These are phyloP conservation scores for Phialophora verrucosa DNA, from an alignment of 2,329 filamentous ascomycete genomes.

Conservation along the genomic window DNA sequence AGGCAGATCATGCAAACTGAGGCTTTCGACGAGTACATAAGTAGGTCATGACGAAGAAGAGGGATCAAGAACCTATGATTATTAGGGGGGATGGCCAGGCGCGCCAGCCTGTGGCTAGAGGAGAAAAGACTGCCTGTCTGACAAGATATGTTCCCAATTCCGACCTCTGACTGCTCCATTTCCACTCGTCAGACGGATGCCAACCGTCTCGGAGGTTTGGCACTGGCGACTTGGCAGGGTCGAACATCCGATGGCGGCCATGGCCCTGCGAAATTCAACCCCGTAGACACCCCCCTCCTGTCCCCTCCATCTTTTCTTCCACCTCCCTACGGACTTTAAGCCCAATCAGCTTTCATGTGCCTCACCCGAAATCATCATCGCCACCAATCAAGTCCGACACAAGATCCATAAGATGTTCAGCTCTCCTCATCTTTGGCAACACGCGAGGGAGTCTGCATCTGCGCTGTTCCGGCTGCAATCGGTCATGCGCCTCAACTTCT, in stretches of 20 bases:
- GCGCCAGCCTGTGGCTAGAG: not conserved
- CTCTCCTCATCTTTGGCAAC: slow-evolving; percentile 14
- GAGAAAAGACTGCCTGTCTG: not conserved
- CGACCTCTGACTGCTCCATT: no score
- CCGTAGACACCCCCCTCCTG: not conserved
- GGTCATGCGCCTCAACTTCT: slow-evolving; percentile 10
- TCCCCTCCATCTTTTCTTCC: slow-evolving; percentile 1
- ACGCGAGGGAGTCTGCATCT: slow-evolving; percentile 14
- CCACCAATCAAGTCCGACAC: slow-evolving; percentile 15
- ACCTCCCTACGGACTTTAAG: slow-evolving; percentile 26
- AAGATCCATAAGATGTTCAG: slow-evolving; percentile 11
- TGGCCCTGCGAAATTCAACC: not conserved
- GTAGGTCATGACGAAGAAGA: not conserved
- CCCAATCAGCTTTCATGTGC: slow-evolving; percentile 25
- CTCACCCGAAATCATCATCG: slow-evolving; percentile 21
- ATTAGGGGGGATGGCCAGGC: not conserved
- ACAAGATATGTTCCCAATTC: not conserved
- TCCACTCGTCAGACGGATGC: not conserved
- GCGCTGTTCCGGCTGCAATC: slow-evolving; percentile 6
- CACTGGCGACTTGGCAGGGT: not conserved
- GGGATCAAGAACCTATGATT: not conserved
- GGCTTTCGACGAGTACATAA: not conserved
- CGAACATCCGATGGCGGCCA: not conserved
- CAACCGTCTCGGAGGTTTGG: not conserved
- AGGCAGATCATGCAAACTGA: not conserved